Conservation (phyloP, 805 yeast genomes). For the Teunomyces gatunensis region DNA sequence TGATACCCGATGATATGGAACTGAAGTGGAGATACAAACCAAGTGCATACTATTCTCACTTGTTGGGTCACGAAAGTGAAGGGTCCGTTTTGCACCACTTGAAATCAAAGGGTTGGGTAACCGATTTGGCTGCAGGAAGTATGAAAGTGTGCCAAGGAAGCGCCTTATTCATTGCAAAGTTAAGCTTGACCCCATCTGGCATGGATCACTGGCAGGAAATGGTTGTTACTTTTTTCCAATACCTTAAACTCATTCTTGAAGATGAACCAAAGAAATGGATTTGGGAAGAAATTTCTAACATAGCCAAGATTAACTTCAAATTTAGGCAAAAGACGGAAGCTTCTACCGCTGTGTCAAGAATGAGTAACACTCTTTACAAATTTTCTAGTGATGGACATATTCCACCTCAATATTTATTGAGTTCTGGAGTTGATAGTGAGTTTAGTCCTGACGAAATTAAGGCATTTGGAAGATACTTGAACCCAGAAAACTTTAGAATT, state of each 20-base stretch:
- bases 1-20: constrained; percentile 70
- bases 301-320: constrained; percentile 68
- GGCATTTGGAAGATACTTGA: constrained; percentile 49
- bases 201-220: constrained; percentile 61
- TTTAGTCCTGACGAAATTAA: constrained; percentile 56
- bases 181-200: constrained; percentile 78
- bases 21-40: constrained; percentile 66
- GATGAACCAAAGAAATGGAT: constrained; percentile 75
- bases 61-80: constrained; percentile 88
- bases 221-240: constrained; percentile 62
- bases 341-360: constrained; percentile 65
- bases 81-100: constrained; percentile 77
- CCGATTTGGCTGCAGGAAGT: constrained; percentile 71
- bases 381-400: constrained; percentile 32
- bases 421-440: constrained; percentile 52
- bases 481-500: constrained; percentile 58
- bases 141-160: constrained; percentile 64
- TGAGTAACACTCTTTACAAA: constrained; percentile 62
- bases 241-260: constrained; percentile 55
- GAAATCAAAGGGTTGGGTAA: constrained; percentile 75
- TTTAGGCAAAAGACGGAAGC: constrained; percentile 78
- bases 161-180: constrained; percentile 63
- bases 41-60: constrained; percentile 67
- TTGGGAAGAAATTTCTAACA: constrained; percentile 69
- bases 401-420: constrained; percentile 65